Evolutionary conservation across 1,139 yeast species (phyloP), one percentile per base, ranked within the genome.

Genomic region (Blastobotrys apis): DNA sequence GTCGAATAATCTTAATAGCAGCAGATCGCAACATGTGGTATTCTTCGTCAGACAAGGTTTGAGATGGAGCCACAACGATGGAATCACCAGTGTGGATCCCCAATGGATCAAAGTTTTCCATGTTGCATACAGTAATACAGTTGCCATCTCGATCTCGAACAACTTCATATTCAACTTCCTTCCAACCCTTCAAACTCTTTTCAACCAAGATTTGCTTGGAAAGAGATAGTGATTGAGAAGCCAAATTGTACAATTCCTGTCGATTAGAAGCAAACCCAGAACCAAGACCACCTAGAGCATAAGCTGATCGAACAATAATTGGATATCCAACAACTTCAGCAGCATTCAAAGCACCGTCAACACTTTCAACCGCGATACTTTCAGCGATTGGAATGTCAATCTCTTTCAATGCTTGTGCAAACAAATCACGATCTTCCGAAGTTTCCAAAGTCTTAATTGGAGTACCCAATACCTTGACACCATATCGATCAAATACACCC

Each of bases 81-180:
- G 98, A 92, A 67, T 92, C 98, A 73, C 98, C 98, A 49, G 98
- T 92, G 69, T 92, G 98, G 58, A 94, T 83, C 58, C 98, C 98
- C 60, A 92, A 78, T 37, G 98, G 98, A 68, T 92, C 98, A 58
- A 92, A 92, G 72, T 92, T 92, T 72, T 92, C 98, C 98, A 92
- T 92, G 70, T 92, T 92, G 76, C 98, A 92, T 42, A 92, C 98
- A 39, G 98, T 92, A 63, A 92, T 92, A 78, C 98, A 92, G 75
- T 92, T 92, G 55, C 84, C 96, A 50, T 84, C 90, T 59, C 94
- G 78, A 68, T 92, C 98, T 68, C 98, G 86, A 47, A 92, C 98
- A 55, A 92, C 98, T 72, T 92, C 98, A 68, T 92, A 92, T 72
- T 92, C 98, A 48, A 92, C 94, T 72, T 92, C 98, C 67, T 92